Percentiles rank a stretch among this genome's conserved stretches.
Evolutionary conservation across 306 rosid species (phyloP).

Genomic region (Malus domestica): DNA sequence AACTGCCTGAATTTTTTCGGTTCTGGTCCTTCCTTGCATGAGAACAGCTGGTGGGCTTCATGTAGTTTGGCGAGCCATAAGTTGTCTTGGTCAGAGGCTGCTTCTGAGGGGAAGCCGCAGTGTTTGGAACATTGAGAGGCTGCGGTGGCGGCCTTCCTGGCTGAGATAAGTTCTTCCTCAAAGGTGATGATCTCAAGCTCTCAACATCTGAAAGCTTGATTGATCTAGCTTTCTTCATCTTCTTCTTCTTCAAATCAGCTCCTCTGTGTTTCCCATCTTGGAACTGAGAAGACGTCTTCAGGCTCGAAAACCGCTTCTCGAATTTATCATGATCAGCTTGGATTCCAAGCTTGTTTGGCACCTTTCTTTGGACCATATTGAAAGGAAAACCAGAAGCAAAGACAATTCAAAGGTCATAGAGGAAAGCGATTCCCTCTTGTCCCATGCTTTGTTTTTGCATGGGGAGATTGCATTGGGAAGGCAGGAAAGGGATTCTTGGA

Average conservation of each 20-base stretch:
- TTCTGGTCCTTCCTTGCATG: constrained; percentile 56
- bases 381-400: constrained; percentile 24
- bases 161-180: constrained; percentile 27
- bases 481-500: constrained; percentile 33
- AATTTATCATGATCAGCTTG: constrained; percentile 53
- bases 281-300: constrained; percentile 42
- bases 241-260: constrained; percentile 67
- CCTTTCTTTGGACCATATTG: constrained; percentile 84
- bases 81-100: constrained; percentile 24
- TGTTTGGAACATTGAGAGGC: constrained; percentile 22
- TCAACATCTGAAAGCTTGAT: constrained; percentile 59
- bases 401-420: constrained; percentile 27
- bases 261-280: constrained; percentile 63
- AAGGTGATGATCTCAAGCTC: constrained; percentile 36
- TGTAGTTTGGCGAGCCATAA: constrained; percentile 75
- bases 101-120: constrained; percentile 32
- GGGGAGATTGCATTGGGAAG: constrained; percentile 24
- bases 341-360: constrained; percentile 51
- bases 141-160: constrained; percentile 40
- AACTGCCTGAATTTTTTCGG: constrained; percentile 25
- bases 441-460: constrained; percentile 12
- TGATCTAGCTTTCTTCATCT: constrained; percentile 65
- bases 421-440: constrained; percentile 23
- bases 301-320: constrained; percentile 40
- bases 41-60: constrained; percentile 93